Evolutionary conservation across 1,139 yeast species (phyloP).

Genomic region (Kodamaea sp.): DNA sequence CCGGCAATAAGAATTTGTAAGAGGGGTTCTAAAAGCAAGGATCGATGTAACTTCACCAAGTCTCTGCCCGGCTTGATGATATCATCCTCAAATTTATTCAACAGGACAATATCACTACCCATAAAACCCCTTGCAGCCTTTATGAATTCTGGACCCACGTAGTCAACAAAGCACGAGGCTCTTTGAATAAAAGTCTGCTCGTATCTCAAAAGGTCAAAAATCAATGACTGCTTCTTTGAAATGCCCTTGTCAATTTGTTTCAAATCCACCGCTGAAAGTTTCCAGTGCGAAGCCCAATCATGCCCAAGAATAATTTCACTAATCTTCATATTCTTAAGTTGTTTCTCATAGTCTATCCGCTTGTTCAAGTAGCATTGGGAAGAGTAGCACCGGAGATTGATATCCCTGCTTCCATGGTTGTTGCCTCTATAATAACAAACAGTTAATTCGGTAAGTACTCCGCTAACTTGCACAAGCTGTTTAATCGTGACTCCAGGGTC

Average conservation of each 20-base stretch:
- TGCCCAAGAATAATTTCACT: slow-evolving; percentile 41
- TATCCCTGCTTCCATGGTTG: slow-evolving; percentile 22
- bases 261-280: slow-evolving; percentile 57
- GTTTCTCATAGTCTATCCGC: slow-evolving; percentile 36
- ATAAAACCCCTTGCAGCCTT: slow-evolving; percentile 51
- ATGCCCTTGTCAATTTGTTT: slow-evolving; percentile 54
- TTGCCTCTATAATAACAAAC: slow-evolving; percentile 37
- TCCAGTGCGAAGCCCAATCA: slow-evolving; percentile 83
- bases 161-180: slow-evolving; percentile 62
- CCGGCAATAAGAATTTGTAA: slow-evolving; percentile 44
- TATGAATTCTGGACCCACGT: slow-evolving; percentile 46
- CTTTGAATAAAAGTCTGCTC: slow-evolving; percentile 77
- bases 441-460: slow-evolving; percentile 41
- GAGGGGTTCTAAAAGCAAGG: slow-evolving; percentile 56
- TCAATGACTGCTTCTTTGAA: slow-evolving; percentile 69
- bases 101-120: slow-evolving; percentile 30
- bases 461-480: slow-evolving; percentile 26
- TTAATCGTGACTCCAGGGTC: slow-evolving; percentile 27
- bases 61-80: slow-evolving; percentile 64
- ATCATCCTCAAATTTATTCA: slow-evolving; percentile 56
- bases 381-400: slow-evolving; percentile 37
- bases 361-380: slow-evolving; percentile 39
- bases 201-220: slow-evolving; percentile 73
- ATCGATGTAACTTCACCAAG: slow-evolving; percentile 61
- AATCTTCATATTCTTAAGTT: slow-evolving; percentile 36